Evolutionary conservation across 2,329 filamentous ascomycete genomes (phyloP), one percentile per base, ranked within the genome.

Genomic region (Diaporthe velutina): DNA sequence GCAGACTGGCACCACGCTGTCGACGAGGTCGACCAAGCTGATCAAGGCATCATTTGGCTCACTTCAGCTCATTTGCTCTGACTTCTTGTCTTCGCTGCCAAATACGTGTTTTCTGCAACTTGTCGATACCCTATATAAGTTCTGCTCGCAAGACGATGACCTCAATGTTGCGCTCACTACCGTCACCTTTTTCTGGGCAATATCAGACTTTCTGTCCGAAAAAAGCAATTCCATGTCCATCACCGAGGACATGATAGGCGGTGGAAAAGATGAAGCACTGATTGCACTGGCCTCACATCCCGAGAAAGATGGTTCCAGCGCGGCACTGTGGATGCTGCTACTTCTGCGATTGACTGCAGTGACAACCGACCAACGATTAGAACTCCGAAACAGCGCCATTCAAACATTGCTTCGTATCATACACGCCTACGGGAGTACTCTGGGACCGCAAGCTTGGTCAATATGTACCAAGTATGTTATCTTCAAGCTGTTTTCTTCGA

Each of bases 131-230:
- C 89, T 99, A 30, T 95, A 95, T 80, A 93, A 93, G 77, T 99
- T 98, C 83, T 95, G 95, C 79, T 93, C 92, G 0, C 97, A 99
- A 82, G 90, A 93, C 77, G 94, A 98, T 78, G 97, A 99, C 80
- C 88, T 99, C 50, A 99, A 99, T 79, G 97, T 98, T 80, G 96
- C 96, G 0, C 87, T 99, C 35, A 98, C 97, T 45, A 97, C 96
- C 1, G 94, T 98, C 12, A 98, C 96, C 0, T 97, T 98, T 81
- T 98, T 98, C 82, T 98, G 96, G 95, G 96, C 96, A 71, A 90
- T 98, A 10, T 98, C 96, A 0, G 96, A 98, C 82, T 97, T 96
- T 77, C 87, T 98, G 6, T 92, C 91, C 1, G 85, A 88, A 4
- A 90, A 90, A 78, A 90, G 88, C 71, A 87, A 86, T 74, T 86